phyloP scores from a whole-genome alignment of 495 filamentous ascomycete species.

The Tuber indicum region DNA sequence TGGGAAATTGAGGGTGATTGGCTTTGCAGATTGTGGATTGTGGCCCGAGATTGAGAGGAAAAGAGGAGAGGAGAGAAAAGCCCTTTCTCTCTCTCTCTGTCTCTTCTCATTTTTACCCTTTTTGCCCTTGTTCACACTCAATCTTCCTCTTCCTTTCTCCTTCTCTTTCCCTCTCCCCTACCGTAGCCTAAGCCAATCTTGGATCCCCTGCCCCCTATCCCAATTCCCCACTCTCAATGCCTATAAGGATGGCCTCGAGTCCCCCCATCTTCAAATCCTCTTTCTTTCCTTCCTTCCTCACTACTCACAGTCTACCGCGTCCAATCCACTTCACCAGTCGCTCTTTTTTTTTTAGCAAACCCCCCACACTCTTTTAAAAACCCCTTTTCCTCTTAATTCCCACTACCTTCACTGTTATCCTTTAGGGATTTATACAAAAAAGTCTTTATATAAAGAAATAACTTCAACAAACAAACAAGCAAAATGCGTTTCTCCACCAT shows the following conservation, averaged over 20 bases:
- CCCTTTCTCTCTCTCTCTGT: constrained; percentile 12
- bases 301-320: constrained; percentile 39
- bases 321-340: constrained; percentile 8
- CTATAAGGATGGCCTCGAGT: constrained; percentile 4
- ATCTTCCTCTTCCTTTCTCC: background rate
- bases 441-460: constrained; percentile 42
- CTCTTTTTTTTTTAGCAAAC: constrained; percentile 3
- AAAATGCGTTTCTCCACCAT: constrained; percentile 51
- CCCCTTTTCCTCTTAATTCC: constrained; percentile 41
- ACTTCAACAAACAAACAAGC: constrained; percentile 43
- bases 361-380: constrained; percentile 35
- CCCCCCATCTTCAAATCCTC: background rate
- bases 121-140: background rate
- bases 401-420: constrained; percentile 27
- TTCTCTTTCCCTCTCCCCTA: too few relatives aligned
- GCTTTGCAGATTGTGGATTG: constrained; percentile 2
- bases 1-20: constrained; percentile 7
- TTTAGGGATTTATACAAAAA: constrained; percentile 1
- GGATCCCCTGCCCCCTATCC: background rate
- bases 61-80: constrained; percentile 33
- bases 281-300: constrained; percentile 42
- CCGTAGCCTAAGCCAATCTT: background rate
- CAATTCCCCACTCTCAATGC: background rate
- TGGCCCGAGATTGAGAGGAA: constrained; percentile 1
- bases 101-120: too few relatives aligned